Percentiles rank a stretch among this genome's conserved stretches.
Evolutionary conservation across 2,329 filamentous ascomycete species (phyloP).

Genomic region (Fusarium concolor): DNA sequence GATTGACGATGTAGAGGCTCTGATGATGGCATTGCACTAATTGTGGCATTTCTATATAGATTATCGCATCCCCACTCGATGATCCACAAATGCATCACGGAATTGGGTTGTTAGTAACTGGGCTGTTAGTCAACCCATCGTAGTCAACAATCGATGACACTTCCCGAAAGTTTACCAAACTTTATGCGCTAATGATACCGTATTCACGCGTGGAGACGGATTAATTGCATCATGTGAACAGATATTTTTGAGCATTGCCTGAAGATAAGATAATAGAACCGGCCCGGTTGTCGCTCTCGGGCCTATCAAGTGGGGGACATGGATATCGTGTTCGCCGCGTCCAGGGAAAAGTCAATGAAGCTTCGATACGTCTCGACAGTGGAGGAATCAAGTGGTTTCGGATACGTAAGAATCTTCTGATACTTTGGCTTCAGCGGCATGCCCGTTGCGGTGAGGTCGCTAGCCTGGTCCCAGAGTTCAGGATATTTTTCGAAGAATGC

Average conservation of each 20-base stretch:
- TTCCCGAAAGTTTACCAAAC: slow-evolving; percentile 9
- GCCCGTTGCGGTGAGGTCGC: slow-evolving; percentile 44
- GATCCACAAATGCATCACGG: slow-evolving; percentile 29
- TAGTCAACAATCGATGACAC: slow-evolving; percentile 35
- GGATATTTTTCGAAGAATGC: slow-evolving; percentile 50
- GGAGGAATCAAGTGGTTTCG: slow-evolving; percentile 44
- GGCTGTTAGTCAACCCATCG: slow-evolving; percentile 36
- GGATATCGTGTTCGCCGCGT: slow-evolving; percentile 41
- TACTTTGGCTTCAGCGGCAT: slow-evolving; percentile 47
- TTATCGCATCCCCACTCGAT: slow-evolving; percentile 21
- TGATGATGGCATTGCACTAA: neutral
- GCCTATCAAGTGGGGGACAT: neutral
- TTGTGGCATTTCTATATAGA: slow-evolving; percentile 34
- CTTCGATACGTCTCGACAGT: slow-evolving; percentile 50
- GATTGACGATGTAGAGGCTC: neutral
- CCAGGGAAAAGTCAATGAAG: slow-evolving; percentile 50
- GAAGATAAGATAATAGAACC: neutral
- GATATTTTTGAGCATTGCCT: neutral
- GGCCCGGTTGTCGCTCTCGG: slow-evolving; percentile 1
- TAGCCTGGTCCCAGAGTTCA: slow-evolving; percentile 46
- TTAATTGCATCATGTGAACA: slow-evolving; percentile 14
- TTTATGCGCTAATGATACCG: neutral
- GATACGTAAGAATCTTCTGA: slow-evolving; percentile 48
- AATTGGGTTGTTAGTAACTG: slow-evolving; percentile 38
- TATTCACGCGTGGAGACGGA: neutral